Percentiles rank a stretch among this genome's conserved stretches.
These are phyloP conservation scores for Raphanus sativus DNA, from an alignment of 345 rosid genomes.

Conservation along the genomic window DNA sequence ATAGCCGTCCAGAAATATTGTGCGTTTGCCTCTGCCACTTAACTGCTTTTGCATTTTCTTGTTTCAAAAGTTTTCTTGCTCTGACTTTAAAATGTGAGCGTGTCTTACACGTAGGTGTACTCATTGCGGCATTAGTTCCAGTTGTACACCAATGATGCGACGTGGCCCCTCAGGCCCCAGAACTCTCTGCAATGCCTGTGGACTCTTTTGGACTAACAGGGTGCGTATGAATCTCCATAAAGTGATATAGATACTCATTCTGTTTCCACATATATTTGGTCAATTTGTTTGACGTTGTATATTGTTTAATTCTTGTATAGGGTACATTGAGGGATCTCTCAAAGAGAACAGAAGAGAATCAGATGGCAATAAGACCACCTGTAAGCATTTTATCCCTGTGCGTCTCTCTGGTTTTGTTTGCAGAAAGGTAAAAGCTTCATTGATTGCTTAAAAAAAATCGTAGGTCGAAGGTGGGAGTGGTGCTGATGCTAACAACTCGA, in stretches of 20 bases:
- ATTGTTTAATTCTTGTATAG: conserved; percentile 13
- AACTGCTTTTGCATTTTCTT: background rate
- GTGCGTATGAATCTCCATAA: conserved; percentile 43
- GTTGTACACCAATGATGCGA: conserved; percentile 96
- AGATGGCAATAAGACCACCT: conserved; percentile 3
- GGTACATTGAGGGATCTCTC: conserved; percentile 42
- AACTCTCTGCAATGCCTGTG: conserved; percentile 98
- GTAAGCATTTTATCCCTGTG: conserved; percentile 12
- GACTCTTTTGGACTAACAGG: conserved; percentile 93
- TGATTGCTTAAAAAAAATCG: conserved; percentile 1
- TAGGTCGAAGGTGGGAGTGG: conserved; percentile 27
- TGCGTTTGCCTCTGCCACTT: conserved; percentile 45
- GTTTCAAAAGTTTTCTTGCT: background rate
- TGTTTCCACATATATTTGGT: too few relatives aligned
- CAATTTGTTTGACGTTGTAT: background rate
- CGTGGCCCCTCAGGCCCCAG: conserved; percentile 97
- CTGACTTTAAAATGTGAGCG: background rate
- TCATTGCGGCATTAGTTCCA: conserved; percentile 87
- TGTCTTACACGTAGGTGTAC: conserved; percentile 56
- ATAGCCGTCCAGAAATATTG: conserved; percentile 61
- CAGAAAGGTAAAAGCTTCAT: background rate
- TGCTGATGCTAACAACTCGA: conserved; percentile 18
- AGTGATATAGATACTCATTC: background rate
- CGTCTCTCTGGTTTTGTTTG: background rate
- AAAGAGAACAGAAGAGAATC: conserved; percentile 36